A percentile compares a stretch with the other conserved stretches of the same genome.
phyloP scores from a whole-genome alignment of 2,329 filamentous ascomycete genomes.

The Curvularia hawaiiensis region DNA sequence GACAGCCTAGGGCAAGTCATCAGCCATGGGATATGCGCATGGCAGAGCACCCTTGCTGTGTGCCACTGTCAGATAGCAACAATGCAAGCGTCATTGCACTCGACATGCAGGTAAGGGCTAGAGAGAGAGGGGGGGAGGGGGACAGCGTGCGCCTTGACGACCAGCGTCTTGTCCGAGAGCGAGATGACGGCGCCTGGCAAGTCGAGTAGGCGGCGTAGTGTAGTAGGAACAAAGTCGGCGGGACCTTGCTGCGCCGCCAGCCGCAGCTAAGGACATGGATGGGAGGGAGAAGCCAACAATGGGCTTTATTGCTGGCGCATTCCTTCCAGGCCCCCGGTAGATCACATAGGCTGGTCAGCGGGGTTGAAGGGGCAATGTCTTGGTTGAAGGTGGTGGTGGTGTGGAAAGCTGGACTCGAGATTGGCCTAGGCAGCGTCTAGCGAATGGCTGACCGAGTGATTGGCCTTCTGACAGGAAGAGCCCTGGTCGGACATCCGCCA shows the following conservation, averaged over 20 bases:
- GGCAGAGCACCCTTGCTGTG: slow-evolving; percentile 3
- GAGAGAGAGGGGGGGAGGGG: neutral
- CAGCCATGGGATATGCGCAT: slow-evolving; percentile 11
- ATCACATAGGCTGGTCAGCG: slow-evolving; percentile 30
- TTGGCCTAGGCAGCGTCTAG: slow-evolving; percentile 23
- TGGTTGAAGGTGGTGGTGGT: slow-evolving; percentile 15
- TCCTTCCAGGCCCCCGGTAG: slow-evolving; percentile 24
- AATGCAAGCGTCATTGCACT: slow-evolving; percentile 14
- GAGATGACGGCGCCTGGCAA: slow-evolving; percentile 6
- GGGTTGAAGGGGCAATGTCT: slow-evolving; percentile 24
- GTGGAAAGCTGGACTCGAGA: slow-evolving; percentile 31
- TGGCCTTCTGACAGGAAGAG: slow-evolving; percentile 31
- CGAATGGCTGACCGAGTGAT: slow-evolving; percentile 40
- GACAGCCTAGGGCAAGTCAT: slow-evolving; percentile 14
- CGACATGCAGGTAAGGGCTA: slow-evolving; percentile 10
- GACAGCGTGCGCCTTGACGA: slow-evolving; percentile 6
- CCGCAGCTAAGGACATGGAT: slow-evolving; percentile 15
- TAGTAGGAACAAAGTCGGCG: slow-evolving; percentile 7
- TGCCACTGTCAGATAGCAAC: slow-evolving; percentile 5
- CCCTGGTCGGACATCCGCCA: slow-evolving; percentile 24
- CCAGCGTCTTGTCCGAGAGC: slow-evolving; percentile 13
- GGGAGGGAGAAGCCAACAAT: slow-evolving; percentile 13
- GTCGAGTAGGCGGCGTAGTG: neutral
- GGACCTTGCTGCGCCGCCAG: slow-evolving; percentile 14
- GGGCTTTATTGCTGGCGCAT: slow-evolving; percentile 17